Evolutionary conservation across 1,139 yeast genomes (phyloP).

Genomic region (Zhuliangozyma parablackwelliae): DNA sequence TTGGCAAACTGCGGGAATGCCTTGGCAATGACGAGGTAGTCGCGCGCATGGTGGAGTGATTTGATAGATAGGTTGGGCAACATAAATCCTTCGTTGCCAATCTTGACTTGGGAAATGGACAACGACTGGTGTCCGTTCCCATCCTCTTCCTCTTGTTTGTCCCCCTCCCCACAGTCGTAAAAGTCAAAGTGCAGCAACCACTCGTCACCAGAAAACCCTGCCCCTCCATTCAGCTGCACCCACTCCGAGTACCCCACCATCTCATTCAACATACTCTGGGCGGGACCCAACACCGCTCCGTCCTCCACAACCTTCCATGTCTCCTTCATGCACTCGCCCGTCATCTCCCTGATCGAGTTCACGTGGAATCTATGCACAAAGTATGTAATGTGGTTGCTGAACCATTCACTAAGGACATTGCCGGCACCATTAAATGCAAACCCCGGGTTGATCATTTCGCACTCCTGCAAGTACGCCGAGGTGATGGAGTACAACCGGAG

Average conservation of each 20-base stretch:
- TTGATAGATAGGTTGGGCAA: constrained; percentile 39
- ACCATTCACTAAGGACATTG: constrained; percentile 55
- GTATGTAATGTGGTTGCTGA: constrained; percentile 61
- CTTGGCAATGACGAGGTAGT: constrained; percentile 46
- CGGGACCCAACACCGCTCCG: constrained; percentile 21
- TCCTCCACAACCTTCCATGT: constrained; percentile 67
- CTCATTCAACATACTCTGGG: constrained; percentile 54
- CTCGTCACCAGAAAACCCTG: constrained; percentile 26
- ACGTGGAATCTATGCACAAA: constrained; percentile 59
- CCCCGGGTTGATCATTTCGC: constrained; percentile 81
- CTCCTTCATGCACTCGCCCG: constrained; percentile 58
- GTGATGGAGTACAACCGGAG: constrained; percentile 63
- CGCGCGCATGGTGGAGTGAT: constrained; percentile 37
- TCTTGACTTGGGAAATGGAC: constrained; percentile 26
- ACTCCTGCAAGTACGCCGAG: constrained; percentile 70
- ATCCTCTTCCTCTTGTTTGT: constrained; percentile 6
- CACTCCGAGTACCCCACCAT: constrained; percentile 48
- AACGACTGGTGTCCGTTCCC: not conserved
- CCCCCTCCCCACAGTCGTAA: constrained; percentile 6
- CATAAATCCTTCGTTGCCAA: constrained; percentile 36
- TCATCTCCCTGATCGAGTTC: constrained; percentile 41
- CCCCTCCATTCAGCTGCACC: constrained; percentile 28
- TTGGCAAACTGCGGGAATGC: constrained; percentile 42
- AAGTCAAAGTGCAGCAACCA: constrained; percentile 48
- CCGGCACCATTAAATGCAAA: constrained; percentile 51